These are phyloP conservation scores for Silene vulgaris DNA, from an alignment of 179 eudicot genomes.

Conservation along the genomic window DNA sequence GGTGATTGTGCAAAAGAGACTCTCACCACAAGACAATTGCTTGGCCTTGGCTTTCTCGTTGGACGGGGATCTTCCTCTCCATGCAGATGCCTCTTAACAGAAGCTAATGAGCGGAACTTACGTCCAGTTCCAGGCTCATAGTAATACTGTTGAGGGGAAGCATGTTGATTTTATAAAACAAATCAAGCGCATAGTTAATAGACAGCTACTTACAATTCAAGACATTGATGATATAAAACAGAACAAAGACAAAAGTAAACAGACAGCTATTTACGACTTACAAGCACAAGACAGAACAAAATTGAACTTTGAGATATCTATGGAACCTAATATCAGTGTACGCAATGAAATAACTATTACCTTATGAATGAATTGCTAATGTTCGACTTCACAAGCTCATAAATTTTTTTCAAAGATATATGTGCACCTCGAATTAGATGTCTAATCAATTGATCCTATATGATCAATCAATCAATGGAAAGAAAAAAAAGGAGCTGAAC, in stretches of 20 bases:
- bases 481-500: background rate
- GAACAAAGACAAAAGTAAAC: background rate
- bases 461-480: too few relatives aligned
- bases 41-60: slow-evolving; percentile 19
- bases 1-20: background rate
- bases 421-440: background rate
- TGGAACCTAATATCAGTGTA: slow-evolving; percentile 2
- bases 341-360: slow-evolving; percentile 1
- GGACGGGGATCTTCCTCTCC: slow-evolving; percentile 37
- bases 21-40: slow-evolving; percentile 32
- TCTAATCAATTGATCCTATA: background rate
- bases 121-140: slow-evolving; percentile 79
- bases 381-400: background rate
- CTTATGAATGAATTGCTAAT: background rate
- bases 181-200: too few relatives aligned
- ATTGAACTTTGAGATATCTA: background rate
- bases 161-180: too few relatives aligned
- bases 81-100: slow-evolving; percentile 54
- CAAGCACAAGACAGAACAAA: background rate
- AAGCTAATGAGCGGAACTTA: slow-evolving; percentile 57
- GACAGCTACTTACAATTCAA: too few relatives aligned
- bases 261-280: background rate
- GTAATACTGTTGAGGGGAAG: slow-evolving; percentile 48
- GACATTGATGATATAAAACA: too few relatives aligned
- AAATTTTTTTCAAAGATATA: background rate